Percentiles rank a stretch among this genome's conserved stretches.
These are phyloP conservation scores for Danielia reshetovae DNA, from an alignment of 805 yeast genomes.

Conservation along the genomic window DNA sequence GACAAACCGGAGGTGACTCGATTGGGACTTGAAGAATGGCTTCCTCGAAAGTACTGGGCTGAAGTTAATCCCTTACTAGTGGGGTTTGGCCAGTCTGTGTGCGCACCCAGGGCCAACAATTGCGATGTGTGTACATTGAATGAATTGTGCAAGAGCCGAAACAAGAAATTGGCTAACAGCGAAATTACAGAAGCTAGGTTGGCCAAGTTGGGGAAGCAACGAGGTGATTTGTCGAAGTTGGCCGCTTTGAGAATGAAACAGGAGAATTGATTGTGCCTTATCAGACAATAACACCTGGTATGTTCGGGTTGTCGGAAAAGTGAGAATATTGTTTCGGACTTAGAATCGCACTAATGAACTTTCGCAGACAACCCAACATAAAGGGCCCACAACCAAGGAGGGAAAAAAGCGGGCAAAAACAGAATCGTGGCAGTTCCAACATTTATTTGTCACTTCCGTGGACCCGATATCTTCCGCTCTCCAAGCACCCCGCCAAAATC, in stretches of 20 bases:
- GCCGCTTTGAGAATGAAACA: conserved; percentile 5
- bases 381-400: too few relatives aligned
- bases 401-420: too few relatives aligned
- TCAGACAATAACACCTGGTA: too few relatives aligned
- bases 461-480: too few relatives aligned
- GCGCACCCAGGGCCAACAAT: conserved; percentile 64
- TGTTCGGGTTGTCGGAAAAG: too few relatives aligned
- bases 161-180: conserved; percentile 36
- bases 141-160: conserved; percentile 57
- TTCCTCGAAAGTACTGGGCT: conserved; percentile 71
- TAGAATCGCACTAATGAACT: too few relatives aligned
- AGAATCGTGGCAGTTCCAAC: too few relatives aligned
- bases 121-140: conserved; percentile 70
- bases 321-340: too few relatives aligned
- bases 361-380: too few relatives aligned
- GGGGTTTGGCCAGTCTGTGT: conserved; percentile 90
- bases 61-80: conserved; percentile 84
- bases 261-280: neutral
- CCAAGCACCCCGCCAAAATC: too few relatives aligned
- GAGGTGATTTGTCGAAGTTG: conserved; percentile 30
- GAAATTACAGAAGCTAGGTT: conserved; percentile 25
- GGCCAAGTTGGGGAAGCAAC: conserved; percentile 24
- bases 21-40: conserved; percentile 63
- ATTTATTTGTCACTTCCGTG: too few relatives aligned
- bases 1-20: conserved; percentile 77